These are phyloP conservation scores for Cercospora citrullina DNA, from an alignment of 2,329 filamentous ascomycete genomes.

Conservation along the genomic window DNA sequence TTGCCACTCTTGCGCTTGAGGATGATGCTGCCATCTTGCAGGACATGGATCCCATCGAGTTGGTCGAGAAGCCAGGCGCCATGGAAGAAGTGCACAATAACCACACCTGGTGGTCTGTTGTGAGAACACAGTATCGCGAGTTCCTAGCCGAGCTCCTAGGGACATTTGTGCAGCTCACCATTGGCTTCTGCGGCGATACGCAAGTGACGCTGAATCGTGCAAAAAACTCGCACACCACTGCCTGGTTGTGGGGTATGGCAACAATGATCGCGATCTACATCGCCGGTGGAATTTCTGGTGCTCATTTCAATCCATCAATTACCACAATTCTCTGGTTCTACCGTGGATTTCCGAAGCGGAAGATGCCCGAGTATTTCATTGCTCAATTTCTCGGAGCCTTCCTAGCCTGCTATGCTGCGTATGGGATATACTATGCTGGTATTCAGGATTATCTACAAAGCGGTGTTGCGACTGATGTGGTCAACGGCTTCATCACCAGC, in stretches of 20 bases:
- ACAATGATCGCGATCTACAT: slow-evolving; percentile 50
- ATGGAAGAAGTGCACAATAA: slow-evolving; percentile 53
- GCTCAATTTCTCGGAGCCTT: slow-evolving; percentile 57
- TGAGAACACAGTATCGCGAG: slow-evolving; percentile 55
- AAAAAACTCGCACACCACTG: slow-evolving; percentile 46
- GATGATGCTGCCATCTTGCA: slow-evolving; percentile 43
- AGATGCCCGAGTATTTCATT: slow-evolving; percentile 52
- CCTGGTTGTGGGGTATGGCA: slow-evolving; percentile 53
- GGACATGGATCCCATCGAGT: slow-evolving; percentile 45
- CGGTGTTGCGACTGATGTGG: slow-evolving; percentile 32
- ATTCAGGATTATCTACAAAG: slow-evolving; percentile 38
- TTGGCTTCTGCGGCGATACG: slow-evolving; percentile 55
- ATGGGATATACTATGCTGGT: slow-evolving; percentile 45
- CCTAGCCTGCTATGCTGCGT: slow-evolving; percentile 50
- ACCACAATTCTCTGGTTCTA: slow-evolving; percentile 47
- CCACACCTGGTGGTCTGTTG: slow-evolving; percentile 48
- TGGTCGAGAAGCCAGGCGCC: slow-evolving; percentile 38
- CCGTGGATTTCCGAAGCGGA: slow-evolving; percentile 55
- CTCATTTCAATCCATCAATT: slow-evolving; percentile 52
- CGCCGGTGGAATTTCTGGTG: slow-evolving; percentile 51
- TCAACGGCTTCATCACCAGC: slow-evolving; percentile 49
- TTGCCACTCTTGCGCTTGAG: slow-evolving; percentile 38
- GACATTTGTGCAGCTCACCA: slow-evolving; percentile 40
- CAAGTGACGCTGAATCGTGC: slow-evolving; percentile 42
- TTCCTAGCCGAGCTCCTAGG: slow-evolving; percentile 56